Evolutionary conservation across 208 protist genomes (phyloP), one percentile per base, ranked within the genome.

Genomic region (Naegleria fowleri): DNA sequence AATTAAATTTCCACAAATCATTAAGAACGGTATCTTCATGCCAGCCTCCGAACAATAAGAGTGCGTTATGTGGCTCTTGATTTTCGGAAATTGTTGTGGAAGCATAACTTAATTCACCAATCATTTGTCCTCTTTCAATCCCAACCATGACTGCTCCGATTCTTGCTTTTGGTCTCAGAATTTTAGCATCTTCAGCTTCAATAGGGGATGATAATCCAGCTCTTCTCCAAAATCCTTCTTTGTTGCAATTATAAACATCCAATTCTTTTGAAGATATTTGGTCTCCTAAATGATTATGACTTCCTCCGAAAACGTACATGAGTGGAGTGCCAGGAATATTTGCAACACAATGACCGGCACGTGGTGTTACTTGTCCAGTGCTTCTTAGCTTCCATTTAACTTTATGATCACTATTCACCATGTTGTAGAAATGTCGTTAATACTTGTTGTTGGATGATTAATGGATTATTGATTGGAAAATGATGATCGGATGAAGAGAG

Each of bases 1-100:
- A 29, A 51, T 87, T 87, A 51, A 87, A 87, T 51, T 87, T 87
- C 83, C 83, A 87, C 29, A 87, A 48, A 51, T 87, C 83, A 87
- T 87, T 87, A 11, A 33, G 40, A 41, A 51, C 9, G 7, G 36
- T 22, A 29, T 29, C 36, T 9, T 48, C 38, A 33, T 15, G 16
- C 83, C 83, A 87, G 25, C 83, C 83, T 36, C 38, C 83, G 29
- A 48, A 87, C 83, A 87, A 22, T 29, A 87, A 4, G 5, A 87
- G 83, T 29, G 83, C 83, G n/a, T 33, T 51, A 39, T 87, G 83
- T 33, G 16, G 15, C 11, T 51, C 83, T 87, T 87, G 22, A n/a
- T 83, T n/a, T 83, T 83, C n/a, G 19, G 22, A 11, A 83, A n/a
- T 83, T 15, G 33, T n/a, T 48, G 15, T 51, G 5, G 29, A 29